phyloP scores from a whole-genome alignment of 2,329 filamentous ascomycete genomes.

The Clathrospora elynae region DNA sequence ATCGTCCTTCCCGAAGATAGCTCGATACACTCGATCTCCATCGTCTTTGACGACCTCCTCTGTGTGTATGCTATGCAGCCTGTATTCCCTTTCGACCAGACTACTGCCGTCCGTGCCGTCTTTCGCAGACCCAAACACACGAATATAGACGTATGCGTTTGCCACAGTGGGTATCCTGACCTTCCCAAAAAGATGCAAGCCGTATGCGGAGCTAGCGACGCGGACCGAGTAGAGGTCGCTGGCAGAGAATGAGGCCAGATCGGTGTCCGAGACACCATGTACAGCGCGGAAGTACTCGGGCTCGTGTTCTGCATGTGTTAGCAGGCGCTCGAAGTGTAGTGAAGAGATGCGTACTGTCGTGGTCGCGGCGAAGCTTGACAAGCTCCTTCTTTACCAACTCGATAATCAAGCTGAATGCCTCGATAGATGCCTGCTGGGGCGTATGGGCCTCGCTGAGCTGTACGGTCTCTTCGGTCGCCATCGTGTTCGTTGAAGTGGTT shows the following conservation, averaged over 20 bases:
- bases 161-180: conserved; percentile 31
- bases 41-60: conserved; percentile 40
- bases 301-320: conserved; percentile 39
- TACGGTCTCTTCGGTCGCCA: conserved; percentile 48
- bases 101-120: conserved; percentile 43
- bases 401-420: conserved; percentile 42
- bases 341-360: conserved; percentile 35
- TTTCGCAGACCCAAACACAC: conserved; percentile 40
- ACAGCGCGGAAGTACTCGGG: conserved; percentile 46
- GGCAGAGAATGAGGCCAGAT: conserved; percentile 37
- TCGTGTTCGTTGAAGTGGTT: conserved; percentile 24
- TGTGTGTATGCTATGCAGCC: conserved; percentile 44
- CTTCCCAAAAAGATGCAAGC: conserved; percentile 41
- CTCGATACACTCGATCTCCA: conserved; percentile 39
- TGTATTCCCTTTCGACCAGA: conserved; percentile 39
- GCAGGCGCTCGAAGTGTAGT: not conserved
- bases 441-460: conserved; percentile 39
- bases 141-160: conserved; percentile 40
- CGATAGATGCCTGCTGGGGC: conserved; percentile 43
- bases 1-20: conserved; percentile 40
- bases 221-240: conserved; percentile 36
- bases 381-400: conserved; percentile 41
- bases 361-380: conserved; percentile 40
- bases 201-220: conserved; percentile 39
- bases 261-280: conserved; percentile 49